phyloP scores from a whole-genome alignment of 202 grass and related monocot genomes.

The Brachypodium distachyon region DNA sequence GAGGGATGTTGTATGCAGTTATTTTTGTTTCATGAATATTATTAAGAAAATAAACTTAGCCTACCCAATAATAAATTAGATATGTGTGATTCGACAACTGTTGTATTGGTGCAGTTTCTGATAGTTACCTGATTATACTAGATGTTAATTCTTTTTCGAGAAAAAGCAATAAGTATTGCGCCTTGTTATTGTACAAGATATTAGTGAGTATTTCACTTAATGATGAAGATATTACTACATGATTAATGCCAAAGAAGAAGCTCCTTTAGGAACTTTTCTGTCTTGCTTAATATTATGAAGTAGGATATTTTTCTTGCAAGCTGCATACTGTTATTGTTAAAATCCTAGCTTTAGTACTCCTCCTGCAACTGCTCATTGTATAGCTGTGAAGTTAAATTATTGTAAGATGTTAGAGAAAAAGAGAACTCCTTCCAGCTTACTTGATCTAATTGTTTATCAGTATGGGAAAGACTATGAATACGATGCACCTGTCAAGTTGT shows the following conservation, averaged over 20 bases:
- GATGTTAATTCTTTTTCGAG: no score
- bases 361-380: not conserved
- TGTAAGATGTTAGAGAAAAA: not conserved
- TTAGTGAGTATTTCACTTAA: not conserved
- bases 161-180: no score
- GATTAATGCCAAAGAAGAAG: not conserved
- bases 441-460: slow-evolving; percentile 36
- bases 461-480: slow-evolving; percentile 97
- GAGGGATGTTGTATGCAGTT: not conserved
- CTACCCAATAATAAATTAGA: not conserved
- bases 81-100: not conserved
- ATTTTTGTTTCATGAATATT: not conserved
- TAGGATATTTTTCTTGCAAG: not conserved
- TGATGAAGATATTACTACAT: not conserved
- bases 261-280: not conserved
- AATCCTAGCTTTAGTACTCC: not conserved
- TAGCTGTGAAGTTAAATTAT: not conserved
- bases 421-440: not conserved
- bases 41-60: not conserved
- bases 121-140: not conserved
- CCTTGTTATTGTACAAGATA: no score
- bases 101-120: not conserved
- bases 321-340: not conserved
- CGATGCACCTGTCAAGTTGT: slow-evolving; percentile 96
- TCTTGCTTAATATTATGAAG: not conserved